A percentile compares a stretch with the other conserved stretches of the same genome.
Conservation (phyloP, 805 yeast genomes). For the Sugiyamaella marilandica region DNA sequence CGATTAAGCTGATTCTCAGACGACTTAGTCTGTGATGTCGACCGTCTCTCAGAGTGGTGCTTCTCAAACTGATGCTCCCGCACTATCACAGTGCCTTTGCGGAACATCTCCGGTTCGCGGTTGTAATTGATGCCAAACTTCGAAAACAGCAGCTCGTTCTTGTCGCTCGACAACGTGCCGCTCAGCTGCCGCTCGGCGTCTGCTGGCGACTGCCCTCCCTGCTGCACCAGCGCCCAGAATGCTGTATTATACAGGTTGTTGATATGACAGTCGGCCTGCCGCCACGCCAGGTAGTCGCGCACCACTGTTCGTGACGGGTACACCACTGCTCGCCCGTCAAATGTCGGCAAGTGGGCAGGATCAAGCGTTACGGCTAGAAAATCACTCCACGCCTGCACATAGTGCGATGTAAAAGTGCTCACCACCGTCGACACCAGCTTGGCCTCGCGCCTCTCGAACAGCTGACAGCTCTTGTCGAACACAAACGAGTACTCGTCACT, state of each 20-base stretch:
- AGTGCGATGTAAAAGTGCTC: conserved; percentile 73
- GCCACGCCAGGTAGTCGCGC: conserved; percentile 86
- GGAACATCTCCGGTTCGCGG: conserved; percentile 80
- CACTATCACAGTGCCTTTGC: conserved; percentile 69
- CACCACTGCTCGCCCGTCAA: conserved; percentile 84
- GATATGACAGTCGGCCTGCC: conserved; percentile 93
- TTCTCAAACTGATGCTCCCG: conserved; percentile 40
- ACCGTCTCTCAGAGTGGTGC: conserved; percentile 16
- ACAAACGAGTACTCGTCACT: conserved; percentile 92
- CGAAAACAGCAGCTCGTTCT: conserved; percentile 78
- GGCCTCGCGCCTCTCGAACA: conserved; percentile 79
- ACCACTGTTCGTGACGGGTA: conserved; percentile 64
- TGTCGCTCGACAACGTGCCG: conserved; percentile 79
- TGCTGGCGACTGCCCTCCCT: conserved; percentile 64
- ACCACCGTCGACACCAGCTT: conserved; percentile 80
- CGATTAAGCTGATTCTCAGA: background rate
- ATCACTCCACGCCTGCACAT: conserved; percentile 61
- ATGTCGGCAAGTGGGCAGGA: conserved; percentile 63
- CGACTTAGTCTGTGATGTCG: background rate
- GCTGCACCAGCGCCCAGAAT: conserved; percentile 78
- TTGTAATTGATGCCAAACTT: conserved; percentile 85
- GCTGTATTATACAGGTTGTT: conserved; percentile 90
- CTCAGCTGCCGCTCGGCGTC: conserved; percentile 72
- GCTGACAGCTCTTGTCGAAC: conserved; percentile 52
- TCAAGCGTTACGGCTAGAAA: conserved; percentile 50